Conservation (phyloP, 148 eudicot species). For the Nepenthes gracilis region DNA sequence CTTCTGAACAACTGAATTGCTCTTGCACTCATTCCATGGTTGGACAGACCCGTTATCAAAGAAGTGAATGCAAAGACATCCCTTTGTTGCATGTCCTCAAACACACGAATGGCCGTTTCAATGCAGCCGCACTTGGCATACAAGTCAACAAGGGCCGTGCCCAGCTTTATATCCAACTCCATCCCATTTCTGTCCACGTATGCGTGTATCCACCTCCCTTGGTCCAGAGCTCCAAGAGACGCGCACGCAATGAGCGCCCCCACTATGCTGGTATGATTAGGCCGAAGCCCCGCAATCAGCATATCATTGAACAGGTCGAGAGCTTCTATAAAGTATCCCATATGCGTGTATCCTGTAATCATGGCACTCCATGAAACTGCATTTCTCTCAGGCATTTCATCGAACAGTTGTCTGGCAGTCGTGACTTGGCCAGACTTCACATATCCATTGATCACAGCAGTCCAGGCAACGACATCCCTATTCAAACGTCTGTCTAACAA, state of each 20-base stretch:
- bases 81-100: slow-evolving; percentile 33
- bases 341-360: slow-evolving; percentile 50
- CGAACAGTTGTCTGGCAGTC: slow-evolving; percentile 51
- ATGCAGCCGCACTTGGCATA: slow-evolving; percentile 63
- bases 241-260: slow-evolving; percentile 63
- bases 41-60: slow-evolving; percentile 61
- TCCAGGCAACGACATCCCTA: slow-evolving; percentile 67
- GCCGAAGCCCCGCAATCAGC: slow-evolving; percentile 38
- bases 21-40: slow-evolving; percentile 36
- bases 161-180: slow-evolving; percentile 40
- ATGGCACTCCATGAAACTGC: slow-evolving; percentile 60
- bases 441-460: slow-evolving; percentile 64
- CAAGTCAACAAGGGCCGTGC: slow-evolving; percentile 71
- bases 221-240: slow-evolving; percentile 52
- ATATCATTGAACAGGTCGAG: slow-evolving; percentile 42
- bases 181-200: slow-evolving; percentile 28
- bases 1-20: slow-evolving; percentile 38
- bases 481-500: slow-evolving; percentile 32
- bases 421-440: slow-evolving; percentile 31
- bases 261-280: slow-evolving; percentile 42
- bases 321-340: slow-evolving; percentile 46
- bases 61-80: slow-evolving; percentile 54
- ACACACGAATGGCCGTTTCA: slow-evolving; percentile 37
- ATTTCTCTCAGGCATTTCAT: slow-evolving; percentile 66
- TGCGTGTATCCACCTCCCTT: slow-evolving; percentile 68